phyloP scores from a whole-genome alignment of 768 basidiomycete genomes.

The Russula olivacea region DNA sequence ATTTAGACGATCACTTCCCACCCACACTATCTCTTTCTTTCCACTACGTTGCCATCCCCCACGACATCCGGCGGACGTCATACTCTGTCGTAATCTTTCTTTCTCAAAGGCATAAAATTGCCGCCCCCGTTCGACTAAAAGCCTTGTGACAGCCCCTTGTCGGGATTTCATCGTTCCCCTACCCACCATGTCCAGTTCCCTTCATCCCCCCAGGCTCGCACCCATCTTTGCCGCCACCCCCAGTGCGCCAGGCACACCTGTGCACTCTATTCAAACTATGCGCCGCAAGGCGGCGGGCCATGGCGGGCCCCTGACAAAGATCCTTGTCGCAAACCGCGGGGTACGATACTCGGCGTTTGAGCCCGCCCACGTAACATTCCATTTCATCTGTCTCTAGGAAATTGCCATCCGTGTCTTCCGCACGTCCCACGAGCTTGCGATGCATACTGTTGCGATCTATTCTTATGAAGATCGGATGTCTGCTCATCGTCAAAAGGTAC shows the following conservation, averaged over 20 bases:
- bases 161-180: slow-evolving; percentile 8
- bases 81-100: too few relatives aligned
- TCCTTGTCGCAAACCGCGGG: slow-evolving; percentile 87
- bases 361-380: not conserved
- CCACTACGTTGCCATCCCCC: not conserved
- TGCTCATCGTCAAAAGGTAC: slow-evolving; percentile 94
- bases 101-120: not conserved
- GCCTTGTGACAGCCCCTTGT: not conserved
- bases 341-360: slow-evolving; percentile 41
- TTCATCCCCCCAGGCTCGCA: slow-evolving; percentile 71
- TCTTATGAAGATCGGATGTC: slow-evolving; percentile 95
- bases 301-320: slow-evolving; percentile 83
- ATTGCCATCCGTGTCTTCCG: slow-evolving; percentile 99
- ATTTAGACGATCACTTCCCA: not conserved
- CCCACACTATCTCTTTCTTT: not conserved
- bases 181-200: slow-evolving; percentile 24
- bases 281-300: slow-evolving; percentile 88
- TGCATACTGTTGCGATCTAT: slow-evolving; percentile 99
- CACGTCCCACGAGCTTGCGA: slow-evolving; percentile 96
- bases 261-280: slow-evolving; percentile 89
- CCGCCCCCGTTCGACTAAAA: slow-evolving; percentile 16
- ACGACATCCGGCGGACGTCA: not conserved
- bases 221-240: slow-evolving; percentile 68
- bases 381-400: slow-evolving; percentile 51
- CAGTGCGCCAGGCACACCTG: slow-evolving; percentile 75